Evolutionary conservation across 2,329 filamentous ascomycete species (phyloP), one percentile per base, ranked within the genome.

Genomic region (Hypoxylon sp.): DNA sequence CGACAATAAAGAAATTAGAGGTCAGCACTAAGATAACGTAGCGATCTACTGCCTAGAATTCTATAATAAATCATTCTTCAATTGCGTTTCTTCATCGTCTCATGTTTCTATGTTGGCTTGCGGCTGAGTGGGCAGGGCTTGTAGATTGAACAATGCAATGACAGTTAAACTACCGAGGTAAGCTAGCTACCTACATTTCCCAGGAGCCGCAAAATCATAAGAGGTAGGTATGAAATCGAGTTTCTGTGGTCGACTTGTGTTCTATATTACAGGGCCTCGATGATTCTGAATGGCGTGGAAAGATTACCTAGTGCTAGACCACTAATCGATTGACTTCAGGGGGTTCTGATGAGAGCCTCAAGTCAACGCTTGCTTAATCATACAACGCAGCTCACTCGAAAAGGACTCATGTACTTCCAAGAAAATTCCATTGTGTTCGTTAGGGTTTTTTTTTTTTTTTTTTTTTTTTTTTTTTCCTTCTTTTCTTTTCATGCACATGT

Each of bases 341-440:
- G 20, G 49, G 32, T 33, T n/a, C n/a, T n/a, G 32, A 38, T 24
- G 32, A 18, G 49, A 51, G 49, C 49, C 49, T 51, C 32, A 38
- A 14, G 7, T 36, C 18, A 26, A n/a, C 48, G 32, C 48, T 28
- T 28, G 38, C 51, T 53, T 44, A 53, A 22, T 44, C 44, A 53
- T 7, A 32, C 4, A 11, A n/a, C 20, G 2, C 1, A 14, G n/a
- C 6, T 32, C 18, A 32, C 38, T 40, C 5, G 51, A 44, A 9
- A n/a, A 20, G 24, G n/a, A n/a, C 20, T 4, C 24, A 5, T 9
- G 26, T 53, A 22, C 40, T 53, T 32, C n/a, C 11, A 53, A 53
- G 22, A 30, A 38, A n/a, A 44, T 44, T 30, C 14, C 26, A 18
- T 53, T 53, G 32, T 16, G 51, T 32, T 40, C 11, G n/a, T 44